Base-by-base conservation (phyloP, 306 rosid species). In the Prunus armeniaca region DNA sequence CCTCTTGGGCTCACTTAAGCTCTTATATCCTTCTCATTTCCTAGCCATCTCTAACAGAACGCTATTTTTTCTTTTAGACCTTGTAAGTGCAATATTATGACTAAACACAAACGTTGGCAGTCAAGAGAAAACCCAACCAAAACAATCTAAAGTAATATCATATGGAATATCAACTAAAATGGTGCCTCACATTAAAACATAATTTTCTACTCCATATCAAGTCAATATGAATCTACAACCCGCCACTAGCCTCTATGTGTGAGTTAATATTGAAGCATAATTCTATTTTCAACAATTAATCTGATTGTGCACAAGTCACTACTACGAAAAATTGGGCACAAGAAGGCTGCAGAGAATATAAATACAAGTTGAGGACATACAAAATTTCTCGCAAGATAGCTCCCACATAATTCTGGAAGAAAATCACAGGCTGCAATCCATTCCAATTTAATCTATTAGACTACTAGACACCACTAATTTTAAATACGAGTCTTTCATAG, bases 351-450 rank as follows among this genome's bases (percentile, higher is more conserved):
- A 50, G 77, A 67, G 18, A 80, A 74, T 54, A 69, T 41, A 57
- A 41, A 73, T 12, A 80, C 75, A 75, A 71, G 76, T 77, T 71
- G 50, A 79, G 79, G 50, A 84, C 97, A n/a, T 87, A 92, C 96
- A 85, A 92, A 90, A 69, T 87, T 90, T 82, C 89, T 90, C 50
- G 92, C 96, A 55, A 92, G 93, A 84, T 83, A 88, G 90, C 85
- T 71, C 38, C 50, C 79, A 84, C 93, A 88, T 71, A 82, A 73
- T 62, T 88, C 83, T 56, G 75, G 80, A 69, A 87, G 80, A 76
- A 57, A 87, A 80, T 86, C 87, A 28, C 78, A n/a, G 81, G 72
- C 97, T 92, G 96, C 90, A 83, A 78, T 22, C 24, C 58, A 80
- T 82, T 46, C 30, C 51, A 79, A 76, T 30, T 54, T 55, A 54